phyloP scores from a whole-genome alignment of 208 protist species.

The Phytomonas sp. region DNA sequence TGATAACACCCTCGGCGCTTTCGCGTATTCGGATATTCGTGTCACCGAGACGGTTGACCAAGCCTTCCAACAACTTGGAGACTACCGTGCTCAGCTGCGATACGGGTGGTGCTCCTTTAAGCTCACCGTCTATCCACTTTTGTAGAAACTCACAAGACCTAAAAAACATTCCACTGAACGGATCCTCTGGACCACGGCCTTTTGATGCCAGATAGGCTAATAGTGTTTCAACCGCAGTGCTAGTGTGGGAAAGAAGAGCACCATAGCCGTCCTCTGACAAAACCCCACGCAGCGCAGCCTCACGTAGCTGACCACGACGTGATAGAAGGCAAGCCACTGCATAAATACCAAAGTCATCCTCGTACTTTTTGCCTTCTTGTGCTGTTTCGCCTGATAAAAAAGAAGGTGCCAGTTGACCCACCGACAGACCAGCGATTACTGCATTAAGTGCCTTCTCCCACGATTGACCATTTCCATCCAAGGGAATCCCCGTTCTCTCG shows the following conservation, averaged over 20 bases:
- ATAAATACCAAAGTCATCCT: constrained; percentile 62
- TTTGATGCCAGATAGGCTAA: constrained; percentile 58
- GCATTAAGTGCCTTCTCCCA: constrained; percentile 73
- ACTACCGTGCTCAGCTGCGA: constrained; percentile 18
- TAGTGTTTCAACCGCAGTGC: constrained; percentile 20
- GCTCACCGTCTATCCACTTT: constrained; percentile 35
- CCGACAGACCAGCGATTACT: constrained; percentile 30
- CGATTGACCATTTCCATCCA: constrained; percentile 27
- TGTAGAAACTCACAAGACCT: constrained; percentile 55
- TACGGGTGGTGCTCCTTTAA: constrained; percentile 20
- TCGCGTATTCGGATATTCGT: constrained; percentile 69
- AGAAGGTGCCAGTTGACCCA: constrained; percentile 23
- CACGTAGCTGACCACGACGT: constrained; percentile 51
- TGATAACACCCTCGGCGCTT: constrained; percentile 34
- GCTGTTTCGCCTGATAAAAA: constrained; percentile 31
- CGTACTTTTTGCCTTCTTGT: constrained; percentile 29
- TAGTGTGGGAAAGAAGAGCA: constrained; percentile 30
- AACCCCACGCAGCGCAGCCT: constrained; percentile 63
- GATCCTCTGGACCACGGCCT: constrained; percentile 59
- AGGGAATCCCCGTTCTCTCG: constrained; percentile 18
- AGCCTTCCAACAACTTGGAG: constrained; percentile 29
- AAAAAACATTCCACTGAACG: constrained; percentile 54
- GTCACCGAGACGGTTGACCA: constrained; percentile 66
- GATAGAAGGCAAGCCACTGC: constrained; percentile 65
- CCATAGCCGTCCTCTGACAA: constrained; percentile 35